Conservation (phyloP, 2,329 filamentous ascomycete genomes). For the Raffaelea albimanens region DNA sequence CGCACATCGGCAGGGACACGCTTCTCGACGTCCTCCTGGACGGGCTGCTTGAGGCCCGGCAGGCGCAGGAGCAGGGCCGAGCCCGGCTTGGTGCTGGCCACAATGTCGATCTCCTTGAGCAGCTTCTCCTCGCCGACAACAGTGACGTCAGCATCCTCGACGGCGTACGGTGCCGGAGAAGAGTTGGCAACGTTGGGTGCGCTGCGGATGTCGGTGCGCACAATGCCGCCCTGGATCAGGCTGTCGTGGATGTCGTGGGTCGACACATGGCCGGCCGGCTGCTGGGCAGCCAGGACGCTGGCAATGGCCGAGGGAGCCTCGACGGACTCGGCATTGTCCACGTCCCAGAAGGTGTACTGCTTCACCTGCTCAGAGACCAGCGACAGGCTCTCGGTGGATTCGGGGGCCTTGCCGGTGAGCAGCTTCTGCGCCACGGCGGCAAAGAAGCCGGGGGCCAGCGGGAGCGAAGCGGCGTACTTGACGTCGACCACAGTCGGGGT, state of each 20-base stretch:
- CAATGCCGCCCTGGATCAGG: slow-evolving; percentile 64
- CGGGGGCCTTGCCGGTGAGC: slow-evolving; percentile 30
- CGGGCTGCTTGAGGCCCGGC: slow-evolving; percentile 60
- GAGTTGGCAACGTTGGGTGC: slow-evolving; percentile 26
- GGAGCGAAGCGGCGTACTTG: slow-evolving; percentile 71
- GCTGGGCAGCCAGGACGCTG: slow-evolving; percentile 56
- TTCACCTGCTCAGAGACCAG: slow-evolving; percentile 44
- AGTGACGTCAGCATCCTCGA: slow-evolving; percentile 68
- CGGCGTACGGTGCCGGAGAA: slow-evolving; percentile 47
- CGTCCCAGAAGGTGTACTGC: slow-evolving; percentile 92
- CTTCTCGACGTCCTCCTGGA: slow-evolving; percentile 89
- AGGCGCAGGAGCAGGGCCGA: slow-evolving; percentile 69
- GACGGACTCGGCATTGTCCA: slow-evolving; percentile 62
- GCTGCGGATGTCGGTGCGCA: slow-evolving; percentile 77
- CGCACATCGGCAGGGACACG: slow-evolving; percentile 62
- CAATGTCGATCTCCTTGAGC: slow-evolving; percentile 65
- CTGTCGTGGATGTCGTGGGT: slow-evolving; percentile 55
- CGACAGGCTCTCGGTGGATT: slow-evolving; percentile 23
- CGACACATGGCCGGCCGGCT: slow-evolving; percentile 53
- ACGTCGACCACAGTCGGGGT: slow-evolving; percentile 64
- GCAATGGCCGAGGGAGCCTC: slow-evolving; percentile 54
- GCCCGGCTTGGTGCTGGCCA: slow-evolving; percentile 59
- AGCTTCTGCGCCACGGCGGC: slow-evolving; percentile 40
- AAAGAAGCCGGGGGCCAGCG: slow-evolving; percentile 46
- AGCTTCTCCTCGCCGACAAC: slow-evolving; percentile 74